A percentile compares a stretch with the other conserved stretches of the same genome.
phyloP scores from a whole-genome alignment of 2,329 filamentous ascomycete species.

The Clarireedia hainanense region DNA sequence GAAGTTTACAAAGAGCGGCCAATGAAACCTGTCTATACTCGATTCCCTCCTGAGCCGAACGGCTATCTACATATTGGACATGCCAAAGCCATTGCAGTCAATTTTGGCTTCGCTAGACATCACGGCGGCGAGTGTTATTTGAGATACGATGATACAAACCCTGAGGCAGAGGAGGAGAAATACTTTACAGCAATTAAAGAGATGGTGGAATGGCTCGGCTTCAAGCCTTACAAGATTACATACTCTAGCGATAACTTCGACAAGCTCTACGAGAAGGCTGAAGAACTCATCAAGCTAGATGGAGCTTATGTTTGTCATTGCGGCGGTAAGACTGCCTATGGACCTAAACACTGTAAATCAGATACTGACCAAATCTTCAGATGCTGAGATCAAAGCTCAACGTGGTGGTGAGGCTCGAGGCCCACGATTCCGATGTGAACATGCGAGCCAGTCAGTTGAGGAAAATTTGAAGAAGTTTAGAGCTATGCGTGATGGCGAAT shows the following conservation, averaged over 20 bases:
- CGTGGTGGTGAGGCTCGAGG: slow-evolving; percentile 68
- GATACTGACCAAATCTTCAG: slow-evolving; percentile 32
- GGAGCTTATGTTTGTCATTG: slow-evolving; percentile 85
- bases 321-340: slow-evolving; percentile 36
- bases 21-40: slow-evolving; percentile 54
- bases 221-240: slow-evolving; percentile 70
- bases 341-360: not conserved
- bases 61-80: slow-evolving; percentile 92
- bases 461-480: slow-evolving; percentile 77
- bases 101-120: slow-evolving; percentile 87
- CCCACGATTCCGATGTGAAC: slow-evolving; percentile 70
- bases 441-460: slow-evolving; percentile 67
- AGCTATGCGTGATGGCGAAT: slow-evolving; percentile 86
- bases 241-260: slow-evolving; percentile 86
- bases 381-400: slow-evolving; percentile 78
- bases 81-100: slow-evolving; percentile 90
- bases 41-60: slow-evolving; percentile 84
- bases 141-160: slow-evolving; percentile 92
- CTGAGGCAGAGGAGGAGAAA: slow-evolving; percentile 81
- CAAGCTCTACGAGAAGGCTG: slow-evolving; percentile 77
- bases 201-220: slow-evolving; percentile 74
- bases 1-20: slow-evolving; percentile 65
- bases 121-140: slow-evolving; percentile 69
- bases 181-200: slow-evolving; percentile 88
- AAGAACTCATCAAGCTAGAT: slow-evolving; percentile 68